Base-by-base conservation (phyloP, 306 rosid genomes). In the Fragaria nilgerrensis region DNA sequence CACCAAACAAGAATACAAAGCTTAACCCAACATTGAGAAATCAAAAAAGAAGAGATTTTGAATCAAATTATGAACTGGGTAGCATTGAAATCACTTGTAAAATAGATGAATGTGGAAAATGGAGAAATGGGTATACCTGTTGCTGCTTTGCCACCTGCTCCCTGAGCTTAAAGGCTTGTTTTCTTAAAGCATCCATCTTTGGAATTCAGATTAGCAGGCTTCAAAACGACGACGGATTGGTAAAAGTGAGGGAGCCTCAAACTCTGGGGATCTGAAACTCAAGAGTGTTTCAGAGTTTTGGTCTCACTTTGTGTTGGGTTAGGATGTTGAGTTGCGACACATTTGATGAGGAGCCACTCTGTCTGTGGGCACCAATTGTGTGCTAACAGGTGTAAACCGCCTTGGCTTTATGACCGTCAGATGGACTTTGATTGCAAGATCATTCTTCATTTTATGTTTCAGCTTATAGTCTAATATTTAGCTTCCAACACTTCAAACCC, bases 71-170 rank as follows among this genome's bases (percentile, higher is more conserved):
- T 1, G 56, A 74, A 59, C 10, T 41, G 69, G 68, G 43, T 23
- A 3, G 10, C 36, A 44, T 11, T 5, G 58, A 74, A 74, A 61
- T 58, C 78, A 44, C 70, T 74, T 59, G 39, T 49, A 15, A 23
- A 58, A 58, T 9, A 10, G 9, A 55, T n/a, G 27, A 8, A 8
- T 27, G 17, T 61, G 66, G 4, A 29, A 16, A 32, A 44, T 50
- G n/a, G 67, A 70, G 13, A 15, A 36, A 71, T 45, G 70, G 41
- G 76, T 10, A 27, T 37, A 90, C 91, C 95, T 90, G 98, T 2
- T 94, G 98, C 72, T 94, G 98, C 84, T 92, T 94, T 68, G 92
- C 92, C 47, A 94, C 97, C 87, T 94, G 98, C n/a, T 90, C 95
- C 73, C 92, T 86, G 67, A 94, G 75, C 91, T 92, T 94, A 80